These are phyloP conservation scores for Fremontodendron californicum DNA, from an alignment of 345 rosid species.

Conservation along the genomic window DNA sequence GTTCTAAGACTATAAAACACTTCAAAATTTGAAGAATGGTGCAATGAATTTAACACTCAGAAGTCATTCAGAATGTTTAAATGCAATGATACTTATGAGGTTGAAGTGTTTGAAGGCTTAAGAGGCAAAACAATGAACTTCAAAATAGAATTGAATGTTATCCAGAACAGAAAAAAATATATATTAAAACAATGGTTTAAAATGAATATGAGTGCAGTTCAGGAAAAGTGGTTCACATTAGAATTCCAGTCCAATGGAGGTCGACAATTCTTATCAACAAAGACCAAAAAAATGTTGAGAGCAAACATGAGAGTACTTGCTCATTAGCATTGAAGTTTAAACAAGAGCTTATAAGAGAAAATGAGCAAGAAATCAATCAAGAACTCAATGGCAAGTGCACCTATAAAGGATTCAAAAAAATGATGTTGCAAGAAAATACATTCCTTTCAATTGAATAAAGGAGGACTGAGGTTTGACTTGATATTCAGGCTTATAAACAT, in stretches of 20 bases:
- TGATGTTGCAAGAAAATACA: background rate
- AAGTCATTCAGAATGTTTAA: background rate
- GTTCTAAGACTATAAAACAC: background rate
- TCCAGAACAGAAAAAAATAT: background rate
- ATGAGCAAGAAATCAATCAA: background rate
- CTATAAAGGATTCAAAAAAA: background rate
- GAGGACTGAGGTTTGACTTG: slow-evolving; percentile 18
- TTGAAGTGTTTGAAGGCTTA: background rate
- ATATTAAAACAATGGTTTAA: background rate
- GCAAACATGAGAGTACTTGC: background rate
- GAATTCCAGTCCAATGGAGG: background rate
- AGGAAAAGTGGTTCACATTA: background rate
- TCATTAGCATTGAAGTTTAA: background rate
- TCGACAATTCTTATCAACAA: background rate
- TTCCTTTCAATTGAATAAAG: slow-evolving; percentile 8
- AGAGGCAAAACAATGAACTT: background rate
- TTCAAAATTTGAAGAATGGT: background rate
- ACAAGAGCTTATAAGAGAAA: background rate
- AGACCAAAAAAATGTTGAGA: background rate
- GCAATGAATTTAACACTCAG: background rate
- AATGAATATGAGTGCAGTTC: background rate
- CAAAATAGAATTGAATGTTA: slow-evolving; percentile 1
- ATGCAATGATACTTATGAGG: background rate
- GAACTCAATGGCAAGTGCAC: background rate
- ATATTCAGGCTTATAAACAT: slow-evolving; percentile 14